Conservation (phyloP, 164 flowering plant species). For the Tetrastigma voinierianum region DNA sequence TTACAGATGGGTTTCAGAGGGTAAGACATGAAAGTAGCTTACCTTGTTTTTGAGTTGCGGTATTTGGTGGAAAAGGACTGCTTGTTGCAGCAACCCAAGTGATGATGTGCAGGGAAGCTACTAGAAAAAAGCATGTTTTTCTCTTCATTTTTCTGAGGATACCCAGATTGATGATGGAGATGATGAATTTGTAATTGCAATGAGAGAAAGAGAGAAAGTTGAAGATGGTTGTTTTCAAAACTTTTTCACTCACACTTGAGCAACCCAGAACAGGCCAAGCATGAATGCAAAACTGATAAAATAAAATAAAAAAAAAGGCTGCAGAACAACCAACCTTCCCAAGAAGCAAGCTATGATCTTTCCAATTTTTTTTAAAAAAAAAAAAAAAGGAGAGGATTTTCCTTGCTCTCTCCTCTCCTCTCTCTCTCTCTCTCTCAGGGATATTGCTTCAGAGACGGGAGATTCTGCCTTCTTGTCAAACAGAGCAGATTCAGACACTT, state of each 20-base stretch:
- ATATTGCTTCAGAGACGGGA: slow-evolving; percentile 32
- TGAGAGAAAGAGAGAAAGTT: background rate
- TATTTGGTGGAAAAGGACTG: slow-evolving; percentile 8
- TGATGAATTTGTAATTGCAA: slow-evolving; percentile 1
- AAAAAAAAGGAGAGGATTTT: background rate
- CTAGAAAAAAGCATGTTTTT: slow-evolving; percentile 2
- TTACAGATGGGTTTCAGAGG: background rate
- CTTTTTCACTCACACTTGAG: slow-evolving; percentile 14
- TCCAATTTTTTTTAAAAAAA: background rate
- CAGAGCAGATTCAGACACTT: background rate
- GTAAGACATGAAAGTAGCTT: background rate
- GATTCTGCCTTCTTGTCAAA: slow-evolving; percentile 26
- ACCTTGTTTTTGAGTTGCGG: slow-evolving; percentile 14
- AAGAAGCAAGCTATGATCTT: background rate
- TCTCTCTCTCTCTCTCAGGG: slow-evolving; percentile 5
- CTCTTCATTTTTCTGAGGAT: slow-evolving; percentile 14
- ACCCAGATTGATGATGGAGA: slow-evolving; percentile 22
- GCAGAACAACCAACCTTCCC: background rate
- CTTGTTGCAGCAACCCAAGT: slow-evolving; percentile 16
- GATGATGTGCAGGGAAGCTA: slow-evolving; percentile 8
- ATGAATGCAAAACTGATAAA: background rate
- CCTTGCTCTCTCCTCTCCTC: background rate
- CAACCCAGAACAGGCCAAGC: background rate
- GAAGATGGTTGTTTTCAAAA: background rate
- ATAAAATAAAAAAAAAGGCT: background rate